These are phyloP conservation scores for Spinellus fusiger DNA, from an alignment of 192 early-diverging fungal genomes.

Conservation along the genomic window DNA sequence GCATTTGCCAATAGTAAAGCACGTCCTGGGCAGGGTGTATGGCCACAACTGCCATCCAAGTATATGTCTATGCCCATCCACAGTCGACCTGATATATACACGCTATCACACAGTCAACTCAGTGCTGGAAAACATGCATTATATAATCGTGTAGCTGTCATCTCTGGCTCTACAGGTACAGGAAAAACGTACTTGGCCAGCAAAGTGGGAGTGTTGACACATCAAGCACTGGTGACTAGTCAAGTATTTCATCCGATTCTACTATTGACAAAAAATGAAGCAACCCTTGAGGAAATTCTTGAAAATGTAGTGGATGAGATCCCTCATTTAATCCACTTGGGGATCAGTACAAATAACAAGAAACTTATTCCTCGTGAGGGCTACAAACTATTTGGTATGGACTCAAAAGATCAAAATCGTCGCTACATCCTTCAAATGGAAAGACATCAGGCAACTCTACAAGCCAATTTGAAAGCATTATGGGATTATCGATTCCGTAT, in stretches of 20 bases:
- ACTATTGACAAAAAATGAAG: constrained; percentile 15
- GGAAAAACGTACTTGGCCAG: constrained; percentile 25
- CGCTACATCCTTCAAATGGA: background rate
- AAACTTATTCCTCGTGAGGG: background rate
- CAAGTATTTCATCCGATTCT: constrained; percentile 20
- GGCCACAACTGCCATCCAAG: constrained; percentile 10
- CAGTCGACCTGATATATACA: constrained; percentile 2
- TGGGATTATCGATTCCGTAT: background rate
- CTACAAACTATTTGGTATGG: background rate
- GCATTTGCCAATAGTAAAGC: background rate
- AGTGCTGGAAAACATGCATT: constrained; percentile 20
- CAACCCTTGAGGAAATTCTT: constrained; percentile 14
- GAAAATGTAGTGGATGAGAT: background rate
- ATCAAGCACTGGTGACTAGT: constrained; percentile 8
- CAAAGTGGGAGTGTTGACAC: too few species aligned
- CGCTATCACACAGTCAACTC: constrained; percentile 17
- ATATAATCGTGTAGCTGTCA: constrained; percentile 19
- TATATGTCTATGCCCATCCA: background rate
- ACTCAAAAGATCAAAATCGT: background rate
- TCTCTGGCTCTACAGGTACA: constrained; percentile 20
- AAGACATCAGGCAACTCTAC: background rate
- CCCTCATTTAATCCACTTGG: constrained; percentile 22
- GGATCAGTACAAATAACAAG: background rate
- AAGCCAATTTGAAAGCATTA: constrained; percentile 9
- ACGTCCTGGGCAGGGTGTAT: background rate